These are phyloP conservation scores for Fraxinus greggii DNA, from an alignment of 305 asterid genomes.

Conservation along the genomic window DNA sequence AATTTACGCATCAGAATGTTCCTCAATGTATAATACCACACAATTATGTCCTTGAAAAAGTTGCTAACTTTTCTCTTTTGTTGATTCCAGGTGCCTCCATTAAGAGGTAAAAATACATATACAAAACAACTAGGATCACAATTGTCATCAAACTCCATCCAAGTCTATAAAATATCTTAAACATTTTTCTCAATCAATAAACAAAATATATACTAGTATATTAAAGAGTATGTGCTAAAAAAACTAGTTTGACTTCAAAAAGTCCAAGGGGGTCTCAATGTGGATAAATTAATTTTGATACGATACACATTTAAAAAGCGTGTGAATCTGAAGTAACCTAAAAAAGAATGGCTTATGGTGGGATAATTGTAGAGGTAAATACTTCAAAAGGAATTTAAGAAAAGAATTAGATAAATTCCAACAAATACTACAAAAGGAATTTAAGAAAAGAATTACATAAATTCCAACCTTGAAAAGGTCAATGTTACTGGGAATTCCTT, in stretches of 20 bases:
- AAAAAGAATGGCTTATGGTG: neutral
- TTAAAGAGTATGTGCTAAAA: neutral
- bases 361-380: neutral
- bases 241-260: neutral
- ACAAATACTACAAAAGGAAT: slow-evolving; percentile 29
- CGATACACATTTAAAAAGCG: neutral
- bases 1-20: neutral
- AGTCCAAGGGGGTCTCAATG: neutral
- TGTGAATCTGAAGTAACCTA: neutral
- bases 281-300: neutral
- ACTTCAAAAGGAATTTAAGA: neutral
- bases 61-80: neutral
- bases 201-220: neutral
- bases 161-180: neutral
- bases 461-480: slow-evolving; percentile 87
- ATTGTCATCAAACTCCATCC: neutral
- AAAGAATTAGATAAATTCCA: slow-evolving; percentile 19
- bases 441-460: slow-evolving; percentile 5
- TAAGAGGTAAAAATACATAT: neutral
- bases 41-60: neutral
- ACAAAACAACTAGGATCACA: neutral
- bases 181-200: neutral
- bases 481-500: slow-evolving; percentile 94
- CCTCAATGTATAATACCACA: neutral
- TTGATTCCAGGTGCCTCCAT: neutral